phyloP scores from a whole-genome alignment of 78 protist species.

The Guillardia theta region DNA sequence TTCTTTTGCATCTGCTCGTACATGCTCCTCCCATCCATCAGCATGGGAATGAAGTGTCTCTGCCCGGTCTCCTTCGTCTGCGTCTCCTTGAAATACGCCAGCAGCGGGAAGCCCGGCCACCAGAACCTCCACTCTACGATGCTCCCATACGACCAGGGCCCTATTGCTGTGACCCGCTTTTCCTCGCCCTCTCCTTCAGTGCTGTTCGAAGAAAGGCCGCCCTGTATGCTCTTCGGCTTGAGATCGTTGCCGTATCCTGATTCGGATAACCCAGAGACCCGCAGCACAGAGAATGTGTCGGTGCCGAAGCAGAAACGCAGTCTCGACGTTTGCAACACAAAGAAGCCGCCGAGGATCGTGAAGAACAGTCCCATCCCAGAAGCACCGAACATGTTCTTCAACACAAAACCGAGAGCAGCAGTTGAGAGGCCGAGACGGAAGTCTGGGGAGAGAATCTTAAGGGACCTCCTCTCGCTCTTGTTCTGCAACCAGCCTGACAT shows the following conservation, averaged over 20 bases:
- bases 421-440: not conserved
- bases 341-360: not conserved
- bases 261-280: not conserved
- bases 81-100: not conserved
- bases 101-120: not conserved
- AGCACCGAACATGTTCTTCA: not conserved
- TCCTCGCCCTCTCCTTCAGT: not conserved
- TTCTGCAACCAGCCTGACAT: too few species aligned
- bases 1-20: not conserved
- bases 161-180: not conserved
- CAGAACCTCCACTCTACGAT: not conserved
- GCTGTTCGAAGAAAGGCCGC: not conserved
- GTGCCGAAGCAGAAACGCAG: not conserved
- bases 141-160: not conserved
- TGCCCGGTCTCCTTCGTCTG: conserved; percentile 12
- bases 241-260: not conserved
- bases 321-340: not conserved
- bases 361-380: not conserved
- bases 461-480: too few species aligned
- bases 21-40: not conserved
- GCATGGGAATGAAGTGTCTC: not conserved
- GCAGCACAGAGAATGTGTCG: not conserved
- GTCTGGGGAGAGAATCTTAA: too few species aligned
- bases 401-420: not conserved
- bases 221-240: not conserved